Conservation (phyloP, 1,284 basidiomycete species). For the Marasmius oreades region DNA sequence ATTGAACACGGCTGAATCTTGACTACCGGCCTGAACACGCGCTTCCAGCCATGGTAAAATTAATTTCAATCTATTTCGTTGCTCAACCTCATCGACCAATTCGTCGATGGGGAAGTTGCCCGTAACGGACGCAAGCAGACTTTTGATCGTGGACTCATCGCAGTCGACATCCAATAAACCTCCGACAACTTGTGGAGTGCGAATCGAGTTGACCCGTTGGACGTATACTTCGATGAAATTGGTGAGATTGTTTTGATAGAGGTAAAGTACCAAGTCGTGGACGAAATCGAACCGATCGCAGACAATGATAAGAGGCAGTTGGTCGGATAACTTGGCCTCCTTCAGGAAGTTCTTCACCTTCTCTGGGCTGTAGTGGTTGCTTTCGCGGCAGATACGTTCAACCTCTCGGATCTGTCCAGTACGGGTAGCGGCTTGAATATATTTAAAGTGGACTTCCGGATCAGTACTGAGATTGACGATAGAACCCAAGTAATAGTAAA, state of each 20-base stretch:
- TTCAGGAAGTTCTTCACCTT: constrained; percentile 99
- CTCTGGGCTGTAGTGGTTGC: constrained; percentile 97
- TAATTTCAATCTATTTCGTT: constrained; percentile 93
- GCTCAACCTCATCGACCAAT: constrained; percentile 96
- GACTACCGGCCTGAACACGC: constrained; percentile 88
- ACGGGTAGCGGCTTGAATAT: constrained; percentile 98
- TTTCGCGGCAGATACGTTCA: constrained; percentile 97
- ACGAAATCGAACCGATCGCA: constrained; percentile 99
- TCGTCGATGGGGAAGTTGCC: constrained; percentile 98
- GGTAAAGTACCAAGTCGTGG: constrained; percentile 97
- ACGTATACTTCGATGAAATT: constrained; percentile 99
- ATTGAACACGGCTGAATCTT: constrained; percentile 93
- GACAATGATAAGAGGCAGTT: constrained; percentile 98
- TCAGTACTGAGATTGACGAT: constrained; percentile 97
- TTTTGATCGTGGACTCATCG: constrained; percentile 95
- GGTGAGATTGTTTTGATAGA: constrained; percentile 96
- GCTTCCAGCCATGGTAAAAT: constrained; percentile 97
- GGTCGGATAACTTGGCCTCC: constrained; percentile 95
- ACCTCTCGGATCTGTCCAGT: constrained; percentile 99
- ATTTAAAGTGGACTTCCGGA: constrained; percentile 99
- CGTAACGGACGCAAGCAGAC: constrained; percentile 88
- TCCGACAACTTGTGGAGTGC: constrained; percentile 98
- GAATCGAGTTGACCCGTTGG: constrained; percentile 94
- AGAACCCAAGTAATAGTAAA: constrained; percentile 98
- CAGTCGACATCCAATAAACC: constrained; percentile 98